Base-by-base conservation (phyloP, 1,284 basidiomycete species). In the Cryptococcus sp. region DNA sequence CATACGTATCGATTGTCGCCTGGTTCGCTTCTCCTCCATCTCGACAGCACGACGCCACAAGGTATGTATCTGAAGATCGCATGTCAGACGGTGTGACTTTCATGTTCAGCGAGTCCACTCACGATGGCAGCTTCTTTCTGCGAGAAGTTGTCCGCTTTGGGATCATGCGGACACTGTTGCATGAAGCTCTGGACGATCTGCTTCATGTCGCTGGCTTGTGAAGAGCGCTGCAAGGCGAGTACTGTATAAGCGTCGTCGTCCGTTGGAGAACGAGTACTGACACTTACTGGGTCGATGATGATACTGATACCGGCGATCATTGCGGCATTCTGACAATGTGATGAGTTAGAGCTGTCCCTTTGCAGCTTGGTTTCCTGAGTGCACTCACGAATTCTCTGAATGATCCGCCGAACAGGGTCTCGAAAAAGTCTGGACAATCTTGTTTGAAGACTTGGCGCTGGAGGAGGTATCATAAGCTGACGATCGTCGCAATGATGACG, bases 231-330 rank as follows among this genome's bases (percentile, higher is more conserved):
- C 38, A 11, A 39, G 47, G n/a, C 15, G 16, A 48, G 41, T 25
- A 13, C 17, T n/a, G n/a, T 22, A 6, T 45, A 22, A 20, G 8
- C 17, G 46, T 42, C n/a, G 3, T 20, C 15, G 25, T 3, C 1
- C 5, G 39, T 17, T 11, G 13, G 16, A 20, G 15, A 39, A 1
- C 23, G 17, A 23, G 1, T n/a, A n/a, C n/a, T 15, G 13, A 7
- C 3, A 60, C 71, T 60, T 47, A 70, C 64, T 1, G 75, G 74
- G 49, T 76, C 72, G 27, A 78, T 66, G 45, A 78, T 70, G 11
- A 74, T 56, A 35, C 69, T 69, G 50, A 77, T 73, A 23, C 74
- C 77, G n/a, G 76, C 77, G 40, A 78, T 75, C 72, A 77, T 73
- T 1, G 76, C 77, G 5, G 67, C 67, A 53, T 77, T 78, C 74